phyloP scores from a whole-genome alignment of 345 rosid genomes.

The Ailanthus altissimus region DNA sequence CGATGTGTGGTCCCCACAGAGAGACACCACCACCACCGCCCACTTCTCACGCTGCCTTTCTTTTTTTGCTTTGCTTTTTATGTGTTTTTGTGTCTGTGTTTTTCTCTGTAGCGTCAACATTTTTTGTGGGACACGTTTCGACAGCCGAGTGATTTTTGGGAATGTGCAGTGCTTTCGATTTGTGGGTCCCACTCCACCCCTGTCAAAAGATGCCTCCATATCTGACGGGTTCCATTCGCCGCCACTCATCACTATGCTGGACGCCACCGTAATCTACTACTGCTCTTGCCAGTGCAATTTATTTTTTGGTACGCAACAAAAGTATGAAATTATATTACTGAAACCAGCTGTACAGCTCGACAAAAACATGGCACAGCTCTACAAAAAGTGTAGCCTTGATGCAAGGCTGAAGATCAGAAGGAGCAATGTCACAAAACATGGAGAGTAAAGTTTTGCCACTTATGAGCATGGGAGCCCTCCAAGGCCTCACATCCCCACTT shows the following conservation, averaged over 20 bases:
- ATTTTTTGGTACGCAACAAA: too few relatives aligned
- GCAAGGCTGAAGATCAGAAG: too few relatives aligned
- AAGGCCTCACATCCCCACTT: too few relatives aligned
- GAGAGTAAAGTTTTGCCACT: too few relatives aligned
- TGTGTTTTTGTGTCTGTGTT: background rate
- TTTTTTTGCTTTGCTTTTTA: background rate
- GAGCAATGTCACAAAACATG: too few relatives aligned
- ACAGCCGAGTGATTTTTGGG: background rate
- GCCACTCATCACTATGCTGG: conserved; percentile 6
- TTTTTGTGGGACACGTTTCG: conserved; percentile 13
- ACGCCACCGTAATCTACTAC: too few relatives aligned
- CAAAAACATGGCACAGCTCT: too few relatives aligned
- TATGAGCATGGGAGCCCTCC: too few relatives aligned
- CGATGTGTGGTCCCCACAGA: conserved; percentile 17
- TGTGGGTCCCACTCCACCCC: background rate
- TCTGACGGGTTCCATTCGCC: conserved; percentile 37
- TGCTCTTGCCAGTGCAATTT: too few relatives aligned
- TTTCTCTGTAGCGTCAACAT: conserved; percentile 5
- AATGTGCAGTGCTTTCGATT: background rate
- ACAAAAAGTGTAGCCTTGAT: too few relatives aligned
- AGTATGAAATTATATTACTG: too few relatives aligned
- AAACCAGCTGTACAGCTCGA: too few relatives aligned
- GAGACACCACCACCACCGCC: conserved; percentile 29
- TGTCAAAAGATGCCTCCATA: conserved; percentile 12
- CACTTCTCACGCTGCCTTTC: conserved; percentile 1